Base-by-base conservation (phyloP, 2,329 filamentous ascomycete genomes). In the Stachybotrys elegans region DNA sequence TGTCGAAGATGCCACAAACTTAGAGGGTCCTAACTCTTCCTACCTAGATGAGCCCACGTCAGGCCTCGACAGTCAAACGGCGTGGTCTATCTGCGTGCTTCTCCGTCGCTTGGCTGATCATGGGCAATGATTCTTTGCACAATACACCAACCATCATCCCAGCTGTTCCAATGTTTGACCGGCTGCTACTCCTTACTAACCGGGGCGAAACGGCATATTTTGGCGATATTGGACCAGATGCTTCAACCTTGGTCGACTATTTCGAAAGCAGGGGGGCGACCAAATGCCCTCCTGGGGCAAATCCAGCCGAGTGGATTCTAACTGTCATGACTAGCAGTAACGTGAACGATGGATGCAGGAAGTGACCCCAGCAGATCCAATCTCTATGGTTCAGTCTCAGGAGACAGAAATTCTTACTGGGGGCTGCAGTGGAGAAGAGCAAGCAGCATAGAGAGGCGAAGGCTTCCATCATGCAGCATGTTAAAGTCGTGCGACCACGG, bases 41-140 rank as follows among this genome's bases (percentile, higher is more conserved):
- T 7, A 34, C 31, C 31, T 34, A 40, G 37, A 40, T 40, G 37
- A 40, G 37, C 37, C 37, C 4, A 40, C 37, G 12, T 40, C 37
- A 14, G 37, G 37, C 4, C 37, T 40, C 4, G 37, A 40, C 22
- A 40, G 37, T 40, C 37, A 40, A 16, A 40, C 37, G 17, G 37
- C 37, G 14, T 40, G 37, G 37, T 23, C 20, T 8, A 40, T 40
- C 12, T 40, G 37, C 21, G 25, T 25, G 22, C 37, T 40, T 23
- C 37, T 40, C 8, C 37, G 37, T 11, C 23, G 25, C 12, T 22
- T 40, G 17, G 37, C 37, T 14, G n/a, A 25, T 16, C 17, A 16
- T 16, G 37, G 37, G 25, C 21, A 40, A 16, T 22, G 17, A 40
- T 40, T 8, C n/a, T 40, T 5, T 40, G 37, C 22, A 40, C 37